Conservation (phyloP, 768 basidiomycete genomes). For the Podaxis rugospora region DNA sequence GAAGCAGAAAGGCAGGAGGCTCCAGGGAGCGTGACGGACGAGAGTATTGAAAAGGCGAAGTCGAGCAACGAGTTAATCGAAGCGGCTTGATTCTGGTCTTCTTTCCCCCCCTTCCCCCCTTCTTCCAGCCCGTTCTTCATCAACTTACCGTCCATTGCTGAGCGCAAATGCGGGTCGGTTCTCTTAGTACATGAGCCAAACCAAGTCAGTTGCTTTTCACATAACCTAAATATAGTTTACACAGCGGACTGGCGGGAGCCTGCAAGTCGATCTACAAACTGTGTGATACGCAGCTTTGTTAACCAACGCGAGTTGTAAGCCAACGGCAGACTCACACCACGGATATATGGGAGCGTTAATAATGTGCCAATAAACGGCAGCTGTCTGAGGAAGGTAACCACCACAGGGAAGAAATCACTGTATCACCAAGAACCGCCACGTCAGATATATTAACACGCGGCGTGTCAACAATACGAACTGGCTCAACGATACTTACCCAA, state of each 20-base stretch:
- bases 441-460: neutral
- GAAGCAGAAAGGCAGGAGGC: constrained; percentile 12
- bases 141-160: neutral
- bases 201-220: constrained; percentile 5
- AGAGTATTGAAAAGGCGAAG: constrained; percentile 11
- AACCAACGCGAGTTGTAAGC: neutral
- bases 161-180: neutral
- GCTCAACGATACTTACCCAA: constrained; percentile 59
- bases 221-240: constrained; percentile 28
- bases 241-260: constrained; percentile 76
- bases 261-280: constrained; percentile 78
- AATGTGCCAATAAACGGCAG: constrained; percentile 87
- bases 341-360: constrained; percentile 83
- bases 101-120: neutral
- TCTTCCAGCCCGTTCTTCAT: neutral
- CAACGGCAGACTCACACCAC: constrained; percentile 54
- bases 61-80: constrained; percentile 13
- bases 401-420: constrained; percentile 99
- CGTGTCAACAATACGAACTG: neutral
- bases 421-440: neutral
- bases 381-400: constrained; percentile 94
- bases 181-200: neutral
- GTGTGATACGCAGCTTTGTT: neutral
- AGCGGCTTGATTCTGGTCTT: constrained; percentile 11
- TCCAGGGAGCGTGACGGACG: neutral